phyloP scores from a whole-genome alignment of 2,329 filamentous ascomycete species.

The Arthrobotrys pseudoclavata region DNA sequence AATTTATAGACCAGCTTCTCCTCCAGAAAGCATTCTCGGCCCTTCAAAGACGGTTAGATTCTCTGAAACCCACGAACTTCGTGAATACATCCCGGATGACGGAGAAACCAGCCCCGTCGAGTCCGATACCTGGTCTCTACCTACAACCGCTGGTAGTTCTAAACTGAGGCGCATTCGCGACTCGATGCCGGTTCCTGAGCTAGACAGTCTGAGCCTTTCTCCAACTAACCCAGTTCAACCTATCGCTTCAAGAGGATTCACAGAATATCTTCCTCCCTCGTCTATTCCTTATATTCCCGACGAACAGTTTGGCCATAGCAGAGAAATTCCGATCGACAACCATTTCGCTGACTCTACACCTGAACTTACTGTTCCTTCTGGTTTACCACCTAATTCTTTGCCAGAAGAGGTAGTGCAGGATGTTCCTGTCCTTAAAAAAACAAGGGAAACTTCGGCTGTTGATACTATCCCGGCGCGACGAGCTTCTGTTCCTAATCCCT shows the following conservation, averaged over 20 bases:
- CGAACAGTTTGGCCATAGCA: constrained; percentile 23
- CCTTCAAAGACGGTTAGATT: constrained; percentile 46
- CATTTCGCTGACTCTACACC: neutral
- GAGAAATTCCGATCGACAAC: neutral
- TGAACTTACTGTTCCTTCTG: neutral
- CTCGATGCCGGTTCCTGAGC: neutral
- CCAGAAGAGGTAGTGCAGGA: neutral
- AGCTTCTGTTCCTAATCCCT: neutral
- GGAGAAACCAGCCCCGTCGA: constrained; percentile 30
- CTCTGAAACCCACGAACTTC: constrained; percentile 34
- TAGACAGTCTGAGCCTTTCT: neutral
- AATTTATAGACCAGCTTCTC: constrained; percentile 8
- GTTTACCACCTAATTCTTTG: neutral
- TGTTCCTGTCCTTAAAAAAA: neutral
- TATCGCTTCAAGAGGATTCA: neutral
- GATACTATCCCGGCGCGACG: neutral
- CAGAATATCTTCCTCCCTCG: neutral
- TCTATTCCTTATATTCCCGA: constrained; percentile 21
- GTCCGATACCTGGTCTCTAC: constrained; percentile 29
- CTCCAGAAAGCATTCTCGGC: constrained; percentile 32
- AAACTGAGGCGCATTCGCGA: constrained; percentile 15
- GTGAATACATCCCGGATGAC: constrained; percentile 34
- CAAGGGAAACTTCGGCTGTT: neutral
- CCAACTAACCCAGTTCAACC: neutral
- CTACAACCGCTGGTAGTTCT: constrained; percentile 15